These are phyloP conservation scores for Cerioporus squamosus DNA, from an alignment of 1,284 basidiomycete genomes.

Conservation along the genomic window DNA sequence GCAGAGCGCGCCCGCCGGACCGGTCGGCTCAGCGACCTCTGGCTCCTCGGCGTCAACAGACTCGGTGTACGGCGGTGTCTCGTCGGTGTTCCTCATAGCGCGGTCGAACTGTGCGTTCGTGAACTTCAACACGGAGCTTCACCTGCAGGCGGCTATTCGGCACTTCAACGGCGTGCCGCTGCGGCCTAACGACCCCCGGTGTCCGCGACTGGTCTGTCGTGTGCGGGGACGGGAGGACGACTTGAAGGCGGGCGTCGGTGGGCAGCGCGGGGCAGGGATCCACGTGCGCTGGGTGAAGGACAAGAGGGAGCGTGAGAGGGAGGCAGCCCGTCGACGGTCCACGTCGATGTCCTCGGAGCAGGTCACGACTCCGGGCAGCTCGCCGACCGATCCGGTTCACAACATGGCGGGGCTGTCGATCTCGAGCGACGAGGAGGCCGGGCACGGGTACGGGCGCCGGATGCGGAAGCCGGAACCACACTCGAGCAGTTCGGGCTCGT, in stretches of 20 bases:
- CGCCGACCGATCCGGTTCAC: constrained; percentile 26
- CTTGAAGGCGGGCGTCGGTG: constrained; percentile 88
- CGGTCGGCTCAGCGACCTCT: constrained; percentile 12
- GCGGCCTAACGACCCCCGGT: constrained; percentile 70
- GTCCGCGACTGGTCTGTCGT: constrained; percentile 86
- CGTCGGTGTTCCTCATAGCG: constrained; percentile 91
- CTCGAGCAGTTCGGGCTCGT: constrained; percentile 70
- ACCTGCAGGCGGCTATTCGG: constrained; percentile 71
- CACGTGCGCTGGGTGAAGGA: constrained; percentile 83
- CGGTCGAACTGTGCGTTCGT: constrained; percentile 94
- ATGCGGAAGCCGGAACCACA: constrained; percentile 37
- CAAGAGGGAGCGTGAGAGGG: constrained; percentile 44
- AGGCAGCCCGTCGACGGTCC: constrained; percentile 14
- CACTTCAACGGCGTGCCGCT: constrained; percentile 75
- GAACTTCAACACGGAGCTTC: constrained; percentile 75
- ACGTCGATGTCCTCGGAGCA: constrained; percentile 32
- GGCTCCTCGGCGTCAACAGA: constrained; percentile 16
- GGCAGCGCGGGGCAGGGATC: constrained; percentile 86
- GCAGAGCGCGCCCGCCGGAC: constrained; percentile 22
- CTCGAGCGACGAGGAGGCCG: constrained; percentile 47
- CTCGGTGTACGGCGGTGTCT: constrained; percentile 57
- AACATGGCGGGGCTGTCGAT: constrained; percentile 35
- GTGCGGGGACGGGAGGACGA: constrained; percentile 87
- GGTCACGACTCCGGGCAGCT: constrained; percentile 28
- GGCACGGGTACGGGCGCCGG: constrained; percentile 6